phyloP scores from a whole-genome alignment of 352 stramenopile species.

The Phytophthora lateralis region DNA sequence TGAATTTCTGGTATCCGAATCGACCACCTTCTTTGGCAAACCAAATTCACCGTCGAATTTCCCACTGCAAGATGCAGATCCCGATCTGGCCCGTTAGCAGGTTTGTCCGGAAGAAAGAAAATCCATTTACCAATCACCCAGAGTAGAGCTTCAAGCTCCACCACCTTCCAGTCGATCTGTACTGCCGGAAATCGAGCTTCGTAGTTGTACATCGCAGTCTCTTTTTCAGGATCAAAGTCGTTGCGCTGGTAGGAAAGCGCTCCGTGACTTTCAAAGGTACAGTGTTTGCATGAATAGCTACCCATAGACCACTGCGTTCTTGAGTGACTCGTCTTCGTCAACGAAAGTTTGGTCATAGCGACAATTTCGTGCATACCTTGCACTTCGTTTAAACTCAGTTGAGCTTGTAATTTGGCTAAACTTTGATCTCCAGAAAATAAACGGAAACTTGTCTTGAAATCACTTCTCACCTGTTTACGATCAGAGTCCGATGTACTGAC shows the following conservation, averaged over 20 bases:
- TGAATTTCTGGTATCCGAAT: conserved; percentile 38
- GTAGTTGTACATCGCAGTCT: conserved; percentile 79
- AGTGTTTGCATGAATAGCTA: conserved; percentile 54
- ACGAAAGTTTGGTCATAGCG: conserved; percentile 31
- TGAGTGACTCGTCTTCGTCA: conserved; percentile 57
- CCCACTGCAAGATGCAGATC: conserved; percentile 38
- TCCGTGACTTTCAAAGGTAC: conserved; percentile 17
- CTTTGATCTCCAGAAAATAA: conserved; percentile 47
- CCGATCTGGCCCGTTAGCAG: conserved; percentile 22
- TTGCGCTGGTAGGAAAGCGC: conserved; percentile 26
- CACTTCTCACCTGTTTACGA: conserved; percentile 38
- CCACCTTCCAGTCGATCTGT: conserved; percentile 50
- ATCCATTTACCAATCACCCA: conserved; percentile 83
- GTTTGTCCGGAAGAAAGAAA: conserved; percentile 66
- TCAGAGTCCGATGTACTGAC: conserved; percentile 45
- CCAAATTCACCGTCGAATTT: conserved; percentile 26
- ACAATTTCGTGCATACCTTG: conserved; percentile 51
- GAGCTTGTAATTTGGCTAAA: conserved; percentile 35
- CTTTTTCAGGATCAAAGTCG: conserved; percentile 27
- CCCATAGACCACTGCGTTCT: conserved; percentile 55
- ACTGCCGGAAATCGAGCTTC: conserved; percentile 53
- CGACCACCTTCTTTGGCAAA: conserved; percentile 40
- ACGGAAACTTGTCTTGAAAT: conserved; percentile 37
- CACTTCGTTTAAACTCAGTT: conserved; percentile 28
- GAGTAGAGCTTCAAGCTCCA: conserved; percentile 66